Percentiles rank a stretch among this genome's conserved stretches.
Evolutionary conservation across 352 stramenopile genomes (phyloP).

Genomic region (Phytophthora chlamydospora): DNA sequence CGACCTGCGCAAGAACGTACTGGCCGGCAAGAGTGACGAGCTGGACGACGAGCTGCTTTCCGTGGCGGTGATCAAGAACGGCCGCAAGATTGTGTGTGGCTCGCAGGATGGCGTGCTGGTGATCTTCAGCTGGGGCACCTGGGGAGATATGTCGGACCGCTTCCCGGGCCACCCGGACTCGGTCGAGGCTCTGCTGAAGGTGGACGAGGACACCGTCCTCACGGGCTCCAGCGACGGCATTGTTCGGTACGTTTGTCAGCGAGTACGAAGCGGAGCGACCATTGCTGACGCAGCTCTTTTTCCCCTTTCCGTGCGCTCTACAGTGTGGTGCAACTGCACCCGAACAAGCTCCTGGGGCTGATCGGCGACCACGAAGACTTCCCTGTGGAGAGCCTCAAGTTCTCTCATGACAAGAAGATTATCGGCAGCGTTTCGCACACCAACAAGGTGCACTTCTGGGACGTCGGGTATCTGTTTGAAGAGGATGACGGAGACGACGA

Average conservation of each 20-base stretch:
- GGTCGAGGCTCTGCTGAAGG: constrained; percentile 95
- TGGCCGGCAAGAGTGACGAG: constrained; percentile 85
- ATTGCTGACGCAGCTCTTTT: constrained; percentile 10
- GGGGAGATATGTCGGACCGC: constrained; percentile 96
- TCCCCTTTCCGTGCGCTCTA: neutral
- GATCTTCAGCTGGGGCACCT: constrained; percentile 95
- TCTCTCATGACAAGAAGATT: constrained; percentile 88
- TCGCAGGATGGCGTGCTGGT: constrained; percentile 95
- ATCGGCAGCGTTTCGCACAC: constrained; percentile 95
- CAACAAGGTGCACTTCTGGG: constrained; percentile 96
- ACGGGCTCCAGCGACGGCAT: constrained; percentile 96
- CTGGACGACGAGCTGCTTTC: constrained; percentile 83
- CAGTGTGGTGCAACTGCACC: constrained; percentile 94
- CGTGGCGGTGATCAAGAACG: constrained; percentile 86
- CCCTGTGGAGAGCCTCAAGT: constrained; percentile 92
- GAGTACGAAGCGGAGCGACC: neutral
- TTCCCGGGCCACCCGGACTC: constrained; percentile 95
- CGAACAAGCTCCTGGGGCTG: constrained; percentile 96
- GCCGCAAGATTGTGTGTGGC: constrained; percentile 94
- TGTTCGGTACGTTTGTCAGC: constrained; percentile 72
- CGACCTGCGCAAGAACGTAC: constrained; percentile 88
- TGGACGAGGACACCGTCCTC: constrained; percentile 97
- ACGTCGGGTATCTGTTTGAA: constrained; percentile 93
- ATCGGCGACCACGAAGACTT: constrained; percentile 96
- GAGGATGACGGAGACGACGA: constrained; percentile 84